phyloP scores from a whole-genome alignment of 352 stramenopile genomes.

The Pythium chondricola region DNA sequence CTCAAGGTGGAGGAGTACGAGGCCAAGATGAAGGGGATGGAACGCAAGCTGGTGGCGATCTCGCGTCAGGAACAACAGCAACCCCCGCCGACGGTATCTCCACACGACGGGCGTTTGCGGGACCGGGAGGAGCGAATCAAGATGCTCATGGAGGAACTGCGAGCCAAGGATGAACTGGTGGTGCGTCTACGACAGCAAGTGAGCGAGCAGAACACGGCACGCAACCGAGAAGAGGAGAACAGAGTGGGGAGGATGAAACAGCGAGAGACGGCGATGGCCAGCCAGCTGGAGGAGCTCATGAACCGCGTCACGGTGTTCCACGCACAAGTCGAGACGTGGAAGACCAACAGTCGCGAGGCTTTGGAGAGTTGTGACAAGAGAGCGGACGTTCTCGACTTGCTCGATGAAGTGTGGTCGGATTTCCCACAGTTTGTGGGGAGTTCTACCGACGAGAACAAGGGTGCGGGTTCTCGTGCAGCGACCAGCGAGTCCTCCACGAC shows the following conservation, averaged over 20 bases:
- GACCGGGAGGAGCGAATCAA: slow-evolving; percentile 26
- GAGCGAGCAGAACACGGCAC: slow-evolving; percentile 20
- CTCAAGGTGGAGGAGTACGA: slow-evolving; percentile 33
- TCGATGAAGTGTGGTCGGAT: slow-evolving; percentile 45
- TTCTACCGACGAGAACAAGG: background rate
- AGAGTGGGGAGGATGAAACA: slow-evolving; percentile 9
- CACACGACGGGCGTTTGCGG: background rate
- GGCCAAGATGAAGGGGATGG: slow-evolving; percentile 24
- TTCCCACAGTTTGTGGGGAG: slow-evolving; percentile 50
- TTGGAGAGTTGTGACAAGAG: slow-evolving; percentile 28
- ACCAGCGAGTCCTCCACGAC: slow-evolving; percentile 7
- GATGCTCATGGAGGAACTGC: slow-evolving; percentile 26
- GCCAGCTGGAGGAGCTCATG: slow-evolving; percentile 36
- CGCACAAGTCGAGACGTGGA: slow-evolving; percentile 44
- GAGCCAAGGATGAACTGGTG: slow-evolving; percentile 26
- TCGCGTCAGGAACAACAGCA: slow-evolving; percentile 4
- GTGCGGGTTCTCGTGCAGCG: background rate
- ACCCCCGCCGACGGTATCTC: too few species aligned
- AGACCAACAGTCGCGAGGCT: slow-evolving; percentile 35
- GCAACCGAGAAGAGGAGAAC: slow-evolving; percentile 6
- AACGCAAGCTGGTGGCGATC: slow-evolving; percentile 19
- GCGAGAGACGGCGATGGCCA: slow-evolving; percentile 18
- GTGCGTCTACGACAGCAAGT: slow-evolving; percentile 30
- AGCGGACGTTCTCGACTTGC: slow-evolving; percentile 23
- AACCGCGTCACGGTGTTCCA: slow-evolving; percentile 38